Conservation (phyloP, 1,284 basidiomycete genomes). For the Papiliotrema fonsecae region DNA sequence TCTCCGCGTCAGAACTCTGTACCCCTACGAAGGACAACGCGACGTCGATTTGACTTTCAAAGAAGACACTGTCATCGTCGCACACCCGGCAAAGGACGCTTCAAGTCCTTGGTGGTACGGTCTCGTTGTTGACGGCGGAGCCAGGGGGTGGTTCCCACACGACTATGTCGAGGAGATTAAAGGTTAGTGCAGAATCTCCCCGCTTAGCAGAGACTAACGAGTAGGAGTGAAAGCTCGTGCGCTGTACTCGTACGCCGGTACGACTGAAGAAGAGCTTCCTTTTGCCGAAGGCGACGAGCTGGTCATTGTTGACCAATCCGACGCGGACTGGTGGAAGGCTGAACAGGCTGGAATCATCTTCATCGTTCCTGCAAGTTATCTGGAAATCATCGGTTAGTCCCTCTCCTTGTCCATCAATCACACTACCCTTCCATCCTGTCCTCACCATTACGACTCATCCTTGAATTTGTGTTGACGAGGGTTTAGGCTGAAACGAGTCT, state of each 20-base stretch:
- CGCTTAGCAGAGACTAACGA: neutral
- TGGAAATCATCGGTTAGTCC: conserved; percentile 84
- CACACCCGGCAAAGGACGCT: conserved; percentile 77
- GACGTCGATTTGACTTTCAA: conserved; percentile 80
- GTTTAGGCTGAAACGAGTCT: conserved; percentile 38
- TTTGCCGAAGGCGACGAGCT: conserved; percentile 74
- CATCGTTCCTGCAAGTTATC: conserved; percentile 81
- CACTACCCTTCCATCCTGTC: conserved; percentile 50
- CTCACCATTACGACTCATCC: too few relatives aligned
- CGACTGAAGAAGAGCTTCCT: conserved; percentile 69
- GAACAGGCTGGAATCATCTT: conserved; percentile 76
- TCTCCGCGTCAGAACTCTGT: conserved; percentile 71
- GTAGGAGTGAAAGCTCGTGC: conserved; percentile 66
- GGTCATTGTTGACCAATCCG: conserved; percentile 70
- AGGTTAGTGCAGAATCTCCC: conserved; percentile 52
- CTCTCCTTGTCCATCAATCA: conserved; percentile 37
- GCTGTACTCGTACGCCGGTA: conserved; percentile 68
- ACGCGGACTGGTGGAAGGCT: conserved; percentile 89
- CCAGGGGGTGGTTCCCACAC: conserved; percentile 84
- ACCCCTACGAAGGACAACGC: conserved; percentile 76
- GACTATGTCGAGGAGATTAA: conserved; percentile 74
- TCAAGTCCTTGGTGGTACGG: conserved; percentile 81
- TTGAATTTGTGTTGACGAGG: conserved; percentile 26
- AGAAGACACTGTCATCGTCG: conserved; percentile 72
- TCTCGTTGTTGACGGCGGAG: conserved; percentile 60